These are phyloP conservation scores for Perilla frutescens DNA, from an alignment of 257 asterid genomes.

Conservation along the genomic window DNA sequence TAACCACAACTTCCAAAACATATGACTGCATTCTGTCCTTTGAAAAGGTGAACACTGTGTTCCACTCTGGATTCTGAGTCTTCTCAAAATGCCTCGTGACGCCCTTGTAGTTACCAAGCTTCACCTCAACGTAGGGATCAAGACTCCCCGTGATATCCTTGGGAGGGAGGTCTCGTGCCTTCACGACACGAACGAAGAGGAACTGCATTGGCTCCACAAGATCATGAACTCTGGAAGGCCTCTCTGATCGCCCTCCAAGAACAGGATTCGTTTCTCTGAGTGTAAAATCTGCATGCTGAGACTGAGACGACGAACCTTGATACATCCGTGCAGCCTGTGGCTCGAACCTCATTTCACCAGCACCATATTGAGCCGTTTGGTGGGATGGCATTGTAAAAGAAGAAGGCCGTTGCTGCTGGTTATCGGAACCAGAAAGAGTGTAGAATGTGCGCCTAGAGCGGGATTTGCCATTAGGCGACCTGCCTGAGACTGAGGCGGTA, in stretches of 20 bases:
- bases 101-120: conserved; percentile 87
- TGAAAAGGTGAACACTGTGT: conserved; percentile 75
- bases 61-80: conserved; percentile 79
- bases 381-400: conserved; percentile 38
- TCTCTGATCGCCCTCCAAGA: conserved; percentile 62
- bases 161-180: conserved; percentile 74
- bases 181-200: conserved; percentile 85
- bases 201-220: conserved; percentile 94
- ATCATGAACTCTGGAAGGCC: conserved; percentile 58
- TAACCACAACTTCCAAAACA: conserved; percentile 67
- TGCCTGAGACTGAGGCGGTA: conserved; percentile 19
- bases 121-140: conserved; percentile 87
- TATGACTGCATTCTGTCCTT: conserved; percentile 76
- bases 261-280: conserved; percentile 78
- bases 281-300: conserved; percentile 47
- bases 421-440: conserved; percentile 50
- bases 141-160: conserved; percentile 75
- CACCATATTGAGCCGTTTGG: conserved; percentile 43
- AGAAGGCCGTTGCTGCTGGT: conserved; percentile 38
- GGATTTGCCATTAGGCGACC: conserved; percentile 36
- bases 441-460: conserved; percentile 47
- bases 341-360: conserved; percentile 53
- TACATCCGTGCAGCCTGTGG: conserved; percentile 44
- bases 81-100: conserved; percentile 78
- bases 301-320: conserved; percentile 57